phyloP scores from a whole-genome alignment of 2,329 filamentous ascomycete genomes.

The Neophaeococcomyces aloes region DNA sequence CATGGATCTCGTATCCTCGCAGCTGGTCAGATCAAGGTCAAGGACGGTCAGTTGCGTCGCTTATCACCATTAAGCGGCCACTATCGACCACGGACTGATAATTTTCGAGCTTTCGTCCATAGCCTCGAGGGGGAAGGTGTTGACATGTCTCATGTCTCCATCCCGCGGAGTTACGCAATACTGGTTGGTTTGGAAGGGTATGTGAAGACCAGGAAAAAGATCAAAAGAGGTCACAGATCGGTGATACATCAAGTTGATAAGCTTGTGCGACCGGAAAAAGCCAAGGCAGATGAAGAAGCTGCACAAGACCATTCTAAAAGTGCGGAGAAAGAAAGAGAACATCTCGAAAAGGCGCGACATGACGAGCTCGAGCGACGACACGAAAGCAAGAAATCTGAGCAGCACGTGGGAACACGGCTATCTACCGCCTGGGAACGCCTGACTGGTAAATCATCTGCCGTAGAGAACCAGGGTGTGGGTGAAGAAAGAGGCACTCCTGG shows the following conservation, averaged over 20 bases:
- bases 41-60: conserved; percentile 63
- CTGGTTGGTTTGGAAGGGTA: conserved; percentile 76
- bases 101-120: conserved; percentile 72
- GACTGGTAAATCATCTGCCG: background rate
- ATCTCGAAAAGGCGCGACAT: conserved; percentile 23
- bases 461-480: conserved; percentile 1
- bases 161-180: conserved; percentile 72
- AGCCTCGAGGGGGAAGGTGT: conserved; percentile 61
- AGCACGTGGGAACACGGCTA: background rate
- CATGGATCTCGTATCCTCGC: conserved; percentile 71
- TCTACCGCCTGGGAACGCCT: conserved; percentile 1
- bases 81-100: conserved; percentile 72
- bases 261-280: conserved; percentile 51
- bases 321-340: conserved; percentile 52
- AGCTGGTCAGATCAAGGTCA: conserved; percentile 76
- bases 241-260: conserved; percentile 47
- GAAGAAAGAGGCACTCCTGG: conserved; percentile 14
- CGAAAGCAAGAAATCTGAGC: background rate
- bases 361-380: conserved; percentile 4
- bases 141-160: conserved; percentile 67
- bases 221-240: conserved; percentile 46
- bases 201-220: conserved; percentile 54
- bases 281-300: conserved; percentile 35
- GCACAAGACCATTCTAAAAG: conserved; percentile 48
- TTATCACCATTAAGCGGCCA: conserved; percentile 64